Evolutionary conservation across 768 basidiomycete species (phyloP).

Genomic region (Amanita fuliginea): DNA sequence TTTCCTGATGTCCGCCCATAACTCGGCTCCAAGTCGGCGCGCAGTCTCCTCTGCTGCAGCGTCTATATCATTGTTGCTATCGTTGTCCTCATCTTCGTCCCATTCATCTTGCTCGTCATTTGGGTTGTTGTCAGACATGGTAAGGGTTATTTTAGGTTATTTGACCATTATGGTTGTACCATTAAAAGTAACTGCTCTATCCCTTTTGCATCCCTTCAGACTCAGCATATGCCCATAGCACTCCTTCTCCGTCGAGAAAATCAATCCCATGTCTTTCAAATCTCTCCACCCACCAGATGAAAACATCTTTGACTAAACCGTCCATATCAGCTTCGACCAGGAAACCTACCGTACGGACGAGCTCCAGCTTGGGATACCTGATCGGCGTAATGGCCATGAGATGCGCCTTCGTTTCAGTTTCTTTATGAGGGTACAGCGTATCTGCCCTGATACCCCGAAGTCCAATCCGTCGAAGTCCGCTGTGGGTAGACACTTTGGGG

Average conservation of each 20-base stretch:
- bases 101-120: slow-evolving; percentile 20
- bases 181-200: not conserved
- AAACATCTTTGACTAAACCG: slow-evolving; percentile 32
- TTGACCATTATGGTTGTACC: not conserved
- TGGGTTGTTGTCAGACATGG: not conserved
- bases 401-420: slow-evolving; percentile 25
- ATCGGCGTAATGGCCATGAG: slow-evolving; percentile 29
- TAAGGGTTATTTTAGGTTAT: not conserved
- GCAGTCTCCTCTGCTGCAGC: slow-evolving; percentile 71
- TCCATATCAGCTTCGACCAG: slow-evolving; percentile 35
- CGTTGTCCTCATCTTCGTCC: slow-evolving; percentile 39
- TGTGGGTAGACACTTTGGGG: slow-evolving; percentile 18
- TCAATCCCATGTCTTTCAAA: slow-evolving; percentile 39
- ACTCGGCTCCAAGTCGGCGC: slow-evolving; percentile 59
- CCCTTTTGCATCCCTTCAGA: slow-evolving; percentile 4
- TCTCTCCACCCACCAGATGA: slow-evolving; percentile 43
- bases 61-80: slow-evolving; percentile 50
- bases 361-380: slow-evolving; percentile 33
- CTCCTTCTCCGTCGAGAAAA: slow-evolving; percentile 43
- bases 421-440: slow-evolving; percentile 31
- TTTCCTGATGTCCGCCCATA: slow-evolving; percentile 68
- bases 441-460: slow-evolving; percentile 31
- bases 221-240: slow-evolving; percentile 38
- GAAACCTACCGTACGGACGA: slow-evolving; percentile 36
- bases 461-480: slow-evolving; percentile 34